These are phyloP conservation scores for Quercus phellos DNA, from an alignment of 331 rosid species.

Conservation along the genomic window DNA sequence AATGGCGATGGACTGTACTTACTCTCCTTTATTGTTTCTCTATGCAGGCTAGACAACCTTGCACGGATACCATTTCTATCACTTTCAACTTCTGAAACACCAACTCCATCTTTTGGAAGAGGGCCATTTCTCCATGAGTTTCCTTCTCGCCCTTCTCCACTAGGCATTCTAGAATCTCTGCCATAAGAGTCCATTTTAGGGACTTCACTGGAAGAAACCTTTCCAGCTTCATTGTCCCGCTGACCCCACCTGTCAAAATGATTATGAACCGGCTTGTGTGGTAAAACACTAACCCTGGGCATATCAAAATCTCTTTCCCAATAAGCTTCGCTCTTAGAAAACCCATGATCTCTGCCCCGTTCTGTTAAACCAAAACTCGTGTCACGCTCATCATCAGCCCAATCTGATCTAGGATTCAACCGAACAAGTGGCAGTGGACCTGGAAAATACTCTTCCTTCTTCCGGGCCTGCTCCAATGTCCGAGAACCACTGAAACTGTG, in stretches of 20 bases:
- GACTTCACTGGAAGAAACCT: constrained; percentile 60
- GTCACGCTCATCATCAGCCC: constrained; percentile 99
- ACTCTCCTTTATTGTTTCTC: constrained; percentile 48
- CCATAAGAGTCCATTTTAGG: constrained; percentile 48
- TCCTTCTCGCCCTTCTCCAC: constrained; percentile 64
- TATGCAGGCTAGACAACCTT: constrained; percentile 37
- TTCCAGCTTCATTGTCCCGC: constrained; percentile 73
- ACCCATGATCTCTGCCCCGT: constrained; percentile 62
- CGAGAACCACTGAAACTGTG: constrained; percentile 35
- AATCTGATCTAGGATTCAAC: constrained; percentile 74
- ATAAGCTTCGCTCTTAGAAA: constrained; percentile 52
- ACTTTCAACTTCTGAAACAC: constrained; percentile 39
- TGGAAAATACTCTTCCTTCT: constrained; percentile 62
- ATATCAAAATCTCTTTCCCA: constrained; percentile 82
- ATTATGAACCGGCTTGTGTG: constrained; percentile 50
- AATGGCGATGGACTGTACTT: constrained; percentile 37
- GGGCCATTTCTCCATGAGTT: constrained; percentile 55
- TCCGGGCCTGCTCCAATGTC: constrained; percentile 32
- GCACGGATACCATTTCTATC: constrained; percentile 47
- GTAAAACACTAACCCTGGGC: constrained; percentile 65
- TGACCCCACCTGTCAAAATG: constrained; percentile 57
- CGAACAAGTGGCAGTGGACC: constrained; percentile 74
- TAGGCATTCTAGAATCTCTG: constrained; percentile 47
- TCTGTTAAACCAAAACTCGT: constrained; percentile 63
- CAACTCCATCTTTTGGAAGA: constrained; percentile 48